Evolutionary conservation across 2,329 filamentous ascomycete species (phyloP).

Genomic region (Hysterium pulicare): DNA sequence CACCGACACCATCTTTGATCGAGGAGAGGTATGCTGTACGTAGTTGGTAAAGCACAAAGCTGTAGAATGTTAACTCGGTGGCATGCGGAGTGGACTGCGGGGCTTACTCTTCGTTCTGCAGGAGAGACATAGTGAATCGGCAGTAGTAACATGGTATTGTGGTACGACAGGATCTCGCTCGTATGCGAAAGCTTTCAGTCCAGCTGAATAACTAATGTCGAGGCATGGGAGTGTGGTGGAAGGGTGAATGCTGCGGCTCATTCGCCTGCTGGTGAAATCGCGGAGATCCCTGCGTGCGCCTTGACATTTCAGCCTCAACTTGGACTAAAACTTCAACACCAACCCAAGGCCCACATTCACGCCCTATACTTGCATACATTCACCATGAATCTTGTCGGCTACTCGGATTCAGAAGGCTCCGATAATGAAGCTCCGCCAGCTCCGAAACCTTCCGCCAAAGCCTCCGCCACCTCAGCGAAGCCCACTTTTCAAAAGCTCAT

Average conservation of each 20-base stretch:
- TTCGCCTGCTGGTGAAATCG: not conserved
- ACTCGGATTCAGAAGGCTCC: constrained; percentile 74
- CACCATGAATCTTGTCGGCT: constrained; percentile 74
- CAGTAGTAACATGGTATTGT: constrained; percentile 4
- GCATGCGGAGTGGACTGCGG: constrained; percentile 6
- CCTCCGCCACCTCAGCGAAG: constrained; percentile 40
- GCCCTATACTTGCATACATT: not conserved
- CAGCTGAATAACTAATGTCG: constrained; percentile 27
- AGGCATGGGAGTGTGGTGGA: constrained; percentile 3
- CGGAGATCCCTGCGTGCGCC: not conserved
- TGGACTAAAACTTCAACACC: not conserved
- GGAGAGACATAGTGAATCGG: constrained; percentile 37
- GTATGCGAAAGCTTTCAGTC: constrained; percentile 20
- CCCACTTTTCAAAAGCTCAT: constrained; percentile 75
- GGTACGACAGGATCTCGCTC: not conserved
- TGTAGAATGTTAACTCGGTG: constrained; percentile 35
- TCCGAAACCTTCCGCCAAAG: constrained; percentile 39
- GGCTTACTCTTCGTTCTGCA: constrained; percentile 45
- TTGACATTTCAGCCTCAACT: not conserved
- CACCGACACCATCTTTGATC: constrained; percentile 79
- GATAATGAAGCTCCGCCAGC: constrained; percentile 53
- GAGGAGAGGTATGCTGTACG: constrained; percentile 76
- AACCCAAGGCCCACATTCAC: not conserved
- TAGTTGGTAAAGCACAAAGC: constrained; percentile 78
- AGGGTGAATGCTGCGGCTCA: constrained; percentile 3